phyloP scores from a whole-genome alignment of 2,329 filamentous ascomycete genomes.

The Juglanconis juglandina region DNA sequence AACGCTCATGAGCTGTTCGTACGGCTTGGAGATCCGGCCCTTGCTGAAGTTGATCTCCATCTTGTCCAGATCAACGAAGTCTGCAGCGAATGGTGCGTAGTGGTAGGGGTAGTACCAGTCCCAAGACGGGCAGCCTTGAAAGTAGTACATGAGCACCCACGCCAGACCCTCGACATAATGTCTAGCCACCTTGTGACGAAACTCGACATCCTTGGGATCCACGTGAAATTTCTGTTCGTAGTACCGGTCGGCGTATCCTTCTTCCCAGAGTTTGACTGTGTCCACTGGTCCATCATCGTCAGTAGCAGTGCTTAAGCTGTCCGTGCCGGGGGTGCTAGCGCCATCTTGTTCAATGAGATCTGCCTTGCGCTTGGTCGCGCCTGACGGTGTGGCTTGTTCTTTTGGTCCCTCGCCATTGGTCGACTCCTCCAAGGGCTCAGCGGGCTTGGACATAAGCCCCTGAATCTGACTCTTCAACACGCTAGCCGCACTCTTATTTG shows the following conservation, averaged over 20 bases:
- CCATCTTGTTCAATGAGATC: slow-evolving; percentile 62
- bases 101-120: slow-evolving; percentile 99
- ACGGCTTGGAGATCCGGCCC: slow-evolving; percentile 81
- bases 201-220: slow-evolving; percentile 74
- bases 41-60: slow-evolving; percentile 80
- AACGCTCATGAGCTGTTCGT: slow-evolving; percentile 98
- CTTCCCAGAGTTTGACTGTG: slow-evolving; percentile 87
- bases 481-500: slow-evolving; percentile 93
- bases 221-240: slow-evolving; percentile 96
- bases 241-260: slow-evolving; percentile 91
- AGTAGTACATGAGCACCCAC: slow-evolving; percentile 96
- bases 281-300: slow-evolving; percentile 67
- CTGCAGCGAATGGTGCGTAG: slow-evolving; percentile 94
- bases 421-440: slow-evolving; percentile 12
- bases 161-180: slow-evolving; percentile 93
- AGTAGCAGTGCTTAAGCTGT: slow-evolving; percentile 41
- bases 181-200: slow-evolving; percentile 82
- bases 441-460: slow-evolving; percentile 31
- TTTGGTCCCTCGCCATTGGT: slow-evolving; percentile 10
- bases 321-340: slow-evolving; percentile 57
- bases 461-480: slow-evolving; percentile 79
- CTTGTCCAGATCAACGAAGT: slow-evolving; percentile 80
- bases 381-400: slow-evolving; percentile 42
- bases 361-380: slow-evolving; percentile 73
- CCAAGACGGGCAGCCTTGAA: slow-evolving; percentile 97